Base-by-base conservation (phyloP, 106 monocot species). In the Gastrodia elata region DNA sequence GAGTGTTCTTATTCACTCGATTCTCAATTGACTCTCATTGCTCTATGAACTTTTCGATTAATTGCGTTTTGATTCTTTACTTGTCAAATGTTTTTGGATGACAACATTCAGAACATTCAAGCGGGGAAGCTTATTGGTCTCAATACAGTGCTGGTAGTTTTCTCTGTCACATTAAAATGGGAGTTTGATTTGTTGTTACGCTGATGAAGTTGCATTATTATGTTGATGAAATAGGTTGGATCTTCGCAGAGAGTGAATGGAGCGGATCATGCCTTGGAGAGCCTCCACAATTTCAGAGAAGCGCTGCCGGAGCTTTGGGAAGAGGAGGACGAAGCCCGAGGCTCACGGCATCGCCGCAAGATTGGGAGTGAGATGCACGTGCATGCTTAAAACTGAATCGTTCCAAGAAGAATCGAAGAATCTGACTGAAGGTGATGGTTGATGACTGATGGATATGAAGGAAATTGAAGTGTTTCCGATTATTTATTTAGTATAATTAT, bases 291-390 rank as follows among this genome's bases (percentile, higher is more conserved):
- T 70, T 79, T 94, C 65, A 91, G 74, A 70, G 94, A 86, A 72
- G 94, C 91, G 15, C 37, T 94, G 84, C 91, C 91, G 6, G 88
- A 91, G 84, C 84, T 94, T 20, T 94, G 91, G 87, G 83, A 74
- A 30, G 87, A 86, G 73, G 86, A 71, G 0, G 84, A 84, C 59
- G 83, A 86, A 38, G 78, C 77, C 38, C 6, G 34, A 67, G 83
- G 82, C 11, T 75, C 56, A 2, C 55, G 68, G 26, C 77, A 77
- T 72, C 37, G 82, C 0, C 79, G 77, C 34, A 80, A 90, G 74
- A 77, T 88, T 35, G 86, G 86, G 0, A 88, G 88, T 2, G 94
- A 91, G 80, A 94, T 91, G 11, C 65, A 83, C 0, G 93, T 94
- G 40, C 81, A 64, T 32, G 93, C 90, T 58, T 94, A 76, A 64